Evolutionary conservation across 1,284 basidiomycete species (phyloP).

Genomic region (Pisolithus thermaeus): DNA sequence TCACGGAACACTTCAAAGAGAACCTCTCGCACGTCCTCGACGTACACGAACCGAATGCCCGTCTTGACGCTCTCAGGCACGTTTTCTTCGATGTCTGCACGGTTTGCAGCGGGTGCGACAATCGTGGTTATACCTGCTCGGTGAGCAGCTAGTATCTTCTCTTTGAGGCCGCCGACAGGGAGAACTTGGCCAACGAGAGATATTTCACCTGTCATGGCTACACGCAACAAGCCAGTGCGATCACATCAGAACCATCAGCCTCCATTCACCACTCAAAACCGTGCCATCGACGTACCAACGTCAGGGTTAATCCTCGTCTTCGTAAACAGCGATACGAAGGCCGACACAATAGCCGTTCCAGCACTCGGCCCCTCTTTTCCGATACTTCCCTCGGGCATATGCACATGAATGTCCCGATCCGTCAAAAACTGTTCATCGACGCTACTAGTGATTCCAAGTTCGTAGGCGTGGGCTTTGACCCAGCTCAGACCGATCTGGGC

Average conservation of each 20-base stretch:
- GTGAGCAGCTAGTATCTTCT: conserved; percentile 94
- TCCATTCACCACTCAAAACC: too few species aligned
- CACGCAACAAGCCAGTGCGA: conserved; percentile 3
- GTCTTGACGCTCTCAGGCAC: conserved; percentile 92
- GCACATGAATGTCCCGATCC: conserved; percentile 84
- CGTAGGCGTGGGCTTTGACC: conserved; percentile 87
- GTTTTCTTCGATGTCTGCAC: conserved; percentile 91
- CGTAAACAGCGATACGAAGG: conserved; percentile 88
- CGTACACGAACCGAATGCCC: conserved; percentile 89
- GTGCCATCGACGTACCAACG: conserved; percentile 55
- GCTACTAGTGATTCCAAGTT: conserved; percentile 78
- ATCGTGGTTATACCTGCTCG: conserved; percentile 91
- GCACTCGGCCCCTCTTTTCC: conserved; percentile 98
- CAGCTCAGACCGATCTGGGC: conserved; percentile 92
- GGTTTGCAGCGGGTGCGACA: conserved; percentile 81
- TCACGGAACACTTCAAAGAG: conserved; percentile 79
- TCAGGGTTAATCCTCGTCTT: conserved; percentile 79
- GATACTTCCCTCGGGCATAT: conserved; percentile 96
- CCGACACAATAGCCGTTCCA: conserved; percentile 88
- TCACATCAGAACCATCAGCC: background rate
- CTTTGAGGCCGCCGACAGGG: conserved; percentile 90
- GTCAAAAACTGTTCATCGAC: conserved; percentile 74
- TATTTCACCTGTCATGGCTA: conserved; percentile 95
- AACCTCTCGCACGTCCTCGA: conserved; percentile 87
- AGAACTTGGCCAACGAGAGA: conserved; percentile 89